A percentile compares a stretch with the other conserved stretches of the same genome.
Conservation (phyloP, 805 yeast genomes). For the Starmerella kuoi region DNA sequence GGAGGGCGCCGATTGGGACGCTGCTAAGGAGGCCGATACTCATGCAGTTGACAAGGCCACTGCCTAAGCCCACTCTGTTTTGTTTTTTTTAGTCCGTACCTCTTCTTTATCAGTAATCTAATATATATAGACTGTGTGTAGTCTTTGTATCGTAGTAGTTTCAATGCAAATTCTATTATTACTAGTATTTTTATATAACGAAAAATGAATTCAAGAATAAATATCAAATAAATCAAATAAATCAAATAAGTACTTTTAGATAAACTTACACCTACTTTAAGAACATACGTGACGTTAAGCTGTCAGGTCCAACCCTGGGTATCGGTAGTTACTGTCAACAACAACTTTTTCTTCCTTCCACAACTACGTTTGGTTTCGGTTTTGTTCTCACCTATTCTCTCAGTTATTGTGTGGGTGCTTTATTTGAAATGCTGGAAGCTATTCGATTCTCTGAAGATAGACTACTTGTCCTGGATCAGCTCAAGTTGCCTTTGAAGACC, state of each 20-base stretch:
- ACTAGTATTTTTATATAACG: too few species aligned
- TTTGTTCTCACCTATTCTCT: too few species aligned
- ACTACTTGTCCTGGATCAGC: slow-evolving; percentile 66
- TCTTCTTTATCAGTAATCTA: slow-evolving; percentile 3
- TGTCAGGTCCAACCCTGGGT: too few species aligned
- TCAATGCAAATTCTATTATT: neutral
- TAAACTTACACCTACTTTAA: too few species aligned
- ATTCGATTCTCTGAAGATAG: slow-evolving; percentile 26
- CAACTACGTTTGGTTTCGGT: too few species aligned
- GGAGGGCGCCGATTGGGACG: slow-evolving; percentile 31
- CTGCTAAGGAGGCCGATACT: slow-evolving; percentile 29
- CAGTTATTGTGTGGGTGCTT: too few species aligned
- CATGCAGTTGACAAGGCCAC: slow-evolving; percentile 22
- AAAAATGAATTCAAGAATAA: too few species aligned
- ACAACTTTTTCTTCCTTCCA: too few species aligned
- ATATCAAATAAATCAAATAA: too few species aligned
- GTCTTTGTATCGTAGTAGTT: slow-evolving; percentile 16
- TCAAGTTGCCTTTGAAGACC: slow-evolving; percentile 67
- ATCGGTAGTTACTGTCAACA: too few species aligned
- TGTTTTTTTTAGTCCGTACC: neutral
- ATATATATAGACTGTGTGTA: slow-evolving; percentile 6
- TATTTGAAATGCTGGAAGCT: slow-evolving; percentile 13
- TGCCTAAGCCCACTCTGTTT: neutral
- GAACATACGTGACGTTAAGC: too few species aligned
- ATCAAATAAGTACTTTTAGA: too few species aligned